Evolutionary conservation across 805 yeast species (phyloP), one percentile per base, ranked within the genome.

Genomic region (Naumovozyma castellii): DNA sequence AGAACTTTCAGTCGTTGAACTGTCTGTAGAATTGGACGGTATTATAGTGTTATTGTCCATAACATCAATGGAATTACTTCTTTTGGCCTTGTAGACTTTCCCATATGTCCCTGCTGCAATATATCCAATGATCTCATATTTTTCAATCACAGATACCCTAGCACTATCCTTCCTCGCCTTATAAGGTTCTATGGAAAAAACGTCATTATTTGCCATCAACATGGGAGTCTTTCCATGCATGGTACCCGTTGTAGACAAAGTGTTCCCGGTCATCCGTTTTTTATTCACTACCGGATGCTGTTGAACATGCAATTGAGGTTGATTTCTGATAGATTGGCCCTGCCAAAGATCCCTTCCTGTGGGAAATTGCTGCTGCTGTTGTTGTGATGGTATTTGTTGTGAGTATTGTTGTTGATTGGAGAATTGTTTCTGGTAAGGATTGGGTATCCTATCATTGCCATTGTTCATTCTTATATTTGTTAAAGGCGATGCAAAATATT

Each of bases 91-190:
- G 66, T 87, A 92, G 16, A 92, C 99, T 57, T 85, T 87, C 42
- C 98, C 98, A 61, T 92, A 92, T 0, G 98, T 92, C 31, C 98
- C 98, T 0, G 98, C 96, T 1, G 98, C 98, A 43, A 92, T 92
- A 61, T 92, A 92, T 0, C 98, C 98, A 14, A 87, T 64, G 43
- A 92, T 81, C 45, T 82, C 88, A 62, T 88, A 92, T 50, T 80
- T 82, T 38, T 81, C 80, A n/a, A 86, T 64, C 3, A 92, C 95
- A 2, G 84, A 78, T 22, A 75, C 70, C 38, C 95, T 64, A 12
- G 73, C 62, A 18, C 72, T 60, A 55, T 86, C 95, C 53, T 75
- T 73, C 32, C 90, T 68, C 17, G 66, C 61, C 48, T 75, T 73
- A 55, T 81, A 82, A 0, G 80, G 78, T 0, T 68, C 74, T 19